Evolutionary conservation across 169 alveolate species (phyloP).

Genomic region (Plasmodium coatneyi): DNA sequence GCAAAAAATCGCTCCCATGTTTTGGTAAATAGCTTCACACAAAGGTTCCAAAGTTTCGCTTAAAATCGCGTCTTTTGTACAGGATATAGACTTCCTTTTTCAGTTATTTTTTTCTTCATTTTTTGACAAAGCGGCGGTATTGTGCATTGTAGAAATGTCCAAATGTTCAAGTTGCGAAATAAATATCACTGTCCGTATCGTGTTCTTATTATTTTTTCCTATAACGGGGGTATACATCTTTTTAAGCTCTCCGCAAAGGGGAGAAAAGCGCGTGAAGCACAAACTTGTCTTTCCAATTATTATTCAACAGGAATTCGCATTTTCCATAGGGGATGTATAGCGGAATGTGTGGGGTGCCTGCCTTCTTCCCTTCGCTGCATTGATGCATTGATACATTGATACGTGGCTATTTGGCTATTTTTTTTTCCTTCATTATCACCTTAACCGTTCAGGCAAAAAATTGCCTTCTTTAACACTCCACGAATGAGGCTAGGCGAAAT

Average conservation of each 20-base stretch:
- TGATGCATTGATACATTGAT: not conserved
- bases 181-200: not conserved
- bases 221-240: not conserved
- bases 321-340: not conserved
- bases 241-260: not conserved
- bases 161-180: not conserved
- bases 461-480: not conserved
- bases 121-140: not conserved
- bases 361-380: not conserved
- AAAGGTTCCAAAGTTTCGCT: not conserved
- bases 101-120: not conserved
- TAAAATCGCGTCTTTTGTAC: not conserved
- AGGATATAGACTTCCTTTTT: constrained; percentile 3
- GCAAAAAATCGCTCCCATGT: not conserved
- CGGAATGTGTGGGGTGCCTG: not conserved
- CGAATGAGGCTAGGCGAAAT: not conserved
- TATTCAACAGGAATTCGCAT: not conserved
- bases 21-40: not conserved
- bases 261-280: not conserved
- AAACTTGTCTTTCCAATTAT: constrained; percentile 10
- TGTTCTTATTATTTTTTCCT: not conserved
- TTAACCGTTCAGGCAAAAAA: constrained; percentile 21
- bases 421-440: not conserved
- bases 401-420: not conserved
- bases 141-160: not conserved